Evolutionary conservation across 306 rosid species (phyloP), one percentile per base, ranked within the genome.

Genomic region (Quercus mongolica): DNA sequence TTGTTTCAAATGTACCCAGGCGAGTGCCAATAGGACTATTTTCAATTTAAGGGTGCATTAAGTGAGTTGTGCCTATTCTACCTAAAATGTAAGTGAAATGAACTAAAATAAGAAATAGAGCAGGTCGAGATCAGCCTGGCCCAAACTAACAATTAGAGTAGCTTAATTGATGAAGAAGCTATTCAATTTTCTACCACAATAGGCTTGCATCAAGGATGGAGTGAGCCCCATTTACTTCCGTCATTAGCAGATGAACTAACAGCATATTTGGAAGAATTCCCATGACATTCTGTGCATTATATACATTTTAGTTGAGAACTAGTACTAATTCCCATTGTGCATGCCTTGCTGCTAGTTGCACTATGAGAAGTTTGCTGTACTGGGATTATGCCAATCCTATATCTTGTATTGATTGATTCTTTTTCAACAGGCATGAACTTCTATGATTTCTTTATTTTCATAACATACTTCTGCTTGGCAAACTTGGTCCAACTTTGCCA

Each of bases 371-470:
- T 59, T 26, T 73, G 21, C 63, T 52, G n/a, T 73, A 28, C 44
- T 23, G 44, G 62, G 41, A 5, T 73, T 26, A 46, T 73, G 5
- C 30, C 19, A 13, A 55, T 55, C 21, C 14, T 14, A 4, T 20
- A 54, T 62, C 30, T n/a, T 71, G 7, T 81, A 57, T 79, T 85
- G 58, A 63, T 69, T 80, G 5, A 79, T 75, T 67, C 19, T 73
- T 80, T 80, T 78, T 78, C 64, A 85, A 81, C 97, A 90, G 94
- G 99, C 85, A 93, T 93, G 98, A 90, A 95, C 80, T 93, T 93
- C 71, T 85, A 59, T 78, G 99, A 95, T 84, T 90, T 91, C 90
- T 79, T 91, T 69, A 74, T 83, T 41, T 88, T 95, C 85, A 49
- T 95, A 57, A 83, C 89, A 52, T 81, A 77, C 82, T 79, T 90